Percentiles rank a stretch among this genome's conserved stretches.
These are phyloP conservation scores for Diutina mesorugosa DNA, from an alignment of 1,139 yeast species.

Conservation along the genomic window DNA sequence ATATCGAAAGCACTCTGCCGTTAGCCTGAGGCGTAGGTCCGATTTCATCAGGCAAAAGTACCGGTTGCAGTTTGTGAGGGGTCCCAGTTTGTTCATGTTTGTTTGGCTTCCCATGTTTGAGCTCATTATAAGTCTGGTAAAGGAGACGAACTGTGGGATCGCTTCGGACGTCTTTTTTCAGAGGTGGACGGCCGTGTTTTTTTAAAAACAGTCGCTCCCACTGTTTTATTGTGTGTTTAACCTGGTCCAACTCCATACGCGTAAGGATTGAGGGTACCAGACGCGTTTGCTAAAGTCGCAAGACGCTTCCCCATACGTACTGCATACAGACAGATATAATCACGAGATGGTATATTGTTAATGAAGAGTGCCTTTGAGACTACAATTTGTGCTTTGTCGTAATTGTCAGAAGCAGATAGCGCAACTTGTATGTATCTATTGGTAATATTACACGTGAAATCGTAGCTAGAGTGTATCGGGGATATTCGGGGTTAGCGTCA, in stretches of 20 bases:
- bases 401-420: too few relatives aligned
- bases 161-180: slow-evolving; percentile 38
- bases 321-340: too few relatives aligned
- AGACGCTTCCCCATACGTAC: too few relatives aligned
- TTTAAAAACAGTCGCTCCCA: slow-evolving; percentile 48
- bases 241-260: neutral
- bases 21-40: slow-evolving; percentile 74
- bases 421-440: neutral
- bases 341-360: too few relatives aligned
- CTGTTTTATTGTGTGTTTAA: slow-evolving; percentile 24
- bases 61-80: slow-evolving; percentile 2
- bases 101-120: slow-evolving; percentile 8
- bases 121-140: slow-evolving; percentile 30
- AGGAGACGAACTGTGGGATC: slow-evolving; percentile 27
- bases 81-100: neutral
- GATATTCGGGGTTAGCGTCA: neutral
- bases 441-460: neutral
- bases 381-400: too few relatives aligned
- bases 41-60: slow-evolving; percentile 17
- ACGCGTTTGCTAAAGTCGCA: neutral
- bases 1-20: slow-evolving; percentile 55
- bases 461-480: neutral
- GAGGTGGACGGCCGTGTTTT: slow-evolving; percentile 34
- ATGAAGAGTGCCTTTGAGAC: too few relatives aligned
- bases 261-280: neutral